Conservation (phyloP, 2,329 filamentous ascomycete species). For the Aspergillus jensenii region DNA sequence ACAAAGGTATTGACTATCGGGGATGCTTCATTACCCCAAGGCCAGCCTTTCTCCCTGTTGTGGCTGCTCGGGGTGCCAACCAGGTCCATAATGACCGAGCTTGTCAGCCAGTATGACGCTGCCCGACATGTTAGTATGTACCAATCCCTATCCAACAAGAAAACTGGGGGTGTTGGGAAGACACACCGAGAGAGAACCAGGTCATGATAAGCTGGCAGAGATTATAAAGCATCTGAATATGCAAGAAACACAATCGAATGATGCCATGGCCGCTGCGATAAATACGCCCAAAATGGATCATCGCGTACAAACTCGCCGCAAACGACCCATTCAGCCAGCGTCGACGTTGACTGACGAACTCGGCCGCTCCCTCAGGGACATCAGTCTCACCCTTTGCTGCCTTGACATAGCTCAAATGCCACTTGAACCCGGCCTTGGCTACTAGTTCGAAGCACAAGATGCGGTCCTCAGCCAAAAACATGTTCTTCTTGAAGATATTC, state of each 20-base stretch:
- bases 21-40: constrained; percentile 83
- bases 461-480: constrained; percentile 99
- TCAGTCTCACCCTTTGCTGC: constrained; percentile 98
- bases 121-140: neutral
- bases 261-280: constrained; percentile 98
- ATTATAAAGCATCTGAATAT: constrained; percentile 96
- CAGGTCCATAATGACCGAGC: constrained; percentile 94
- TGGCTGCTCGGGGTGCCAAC: constrained; percentile 69
- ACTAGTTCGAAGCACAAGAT: constrained; percentile 99
- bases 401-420: constrained; percentile 98
- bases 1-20: constrained; percentile 88
- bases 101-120: constrained; percentile 96
- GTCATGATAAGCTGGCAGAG: constrained; percentile 81
- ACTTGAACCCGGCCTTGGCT: constrained; percentile 97
- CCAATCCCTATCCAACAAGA: constrained; percentile 6
- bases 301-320: constrained; percentile 90
- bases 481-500: constrained; percentile 99
- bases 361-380: constrained; percentile 87
- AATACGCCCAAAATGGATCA: constrained; percentile 98
- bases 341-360: constrained; percentile 97
- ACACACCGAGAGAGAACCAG: constrained; percentile 71
- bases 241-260: constrained; percentile 97
- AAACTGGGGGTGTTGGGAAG: no score
- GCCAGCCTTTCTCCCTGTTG: constrained; percentile 68
- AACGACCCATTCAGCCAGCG: constrained; percentile 99